Conservation (phyloP, 164 flowering plant genomes). For the Sextonia rubra region DNA sequence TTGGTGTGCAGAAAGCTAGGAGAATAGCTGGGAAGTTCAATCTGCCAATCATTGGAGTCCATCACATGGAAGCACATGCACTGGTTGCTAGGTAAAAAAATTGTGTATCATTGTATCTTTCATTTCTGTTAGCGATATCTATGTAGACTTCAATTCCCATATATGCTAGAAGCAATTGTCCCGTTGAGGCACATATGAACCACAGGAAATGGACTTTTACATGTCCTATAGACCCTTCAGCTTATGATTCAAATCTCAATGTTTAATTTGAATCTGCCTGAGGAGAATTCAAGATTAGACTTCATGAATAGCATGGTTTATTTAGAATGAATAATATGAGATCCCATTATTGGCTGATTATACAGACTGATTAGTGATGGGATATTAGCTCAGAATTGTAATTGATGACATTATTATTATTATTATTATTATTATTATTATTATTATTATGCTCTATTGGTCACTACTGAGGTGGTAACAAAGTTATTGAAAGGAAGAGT, state of each 20-base stretch:
- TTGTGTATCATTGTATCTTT: not conserved
- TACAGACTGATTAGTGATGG: not conserved
- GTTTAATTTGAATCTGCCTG: not conserved
- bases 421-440: no score
- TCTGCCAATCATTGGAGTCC: slow-evolving; percentile 78
- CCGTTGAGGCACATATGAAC: not conserved
- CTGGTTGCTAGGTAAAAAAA: slow-evolving; percentile 73
- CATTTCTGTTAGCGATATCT: not conserved
- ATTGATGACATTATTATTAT: not conserved
- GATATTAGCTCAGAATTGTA: not conserved
- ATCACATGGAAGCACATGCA: slow-evolving; percentile 99
- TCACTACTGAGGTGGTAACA: no score
- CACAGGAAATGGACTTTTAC: not conserved
- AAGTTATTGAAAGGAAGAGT: no score
- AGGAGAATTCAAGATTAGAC: not conserved
- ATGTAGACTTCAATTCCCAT: not conserved
- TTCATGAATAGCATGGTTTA: not conserved
- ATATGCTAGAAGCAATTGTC: not conserved
- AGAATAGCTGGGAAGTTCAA: slow-evolving; percentile 58
- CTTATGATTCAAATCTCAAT: not conserved
- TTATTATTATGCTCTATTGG: no score
- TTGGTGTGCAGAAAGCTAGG: slow-evolving; percentile 91
- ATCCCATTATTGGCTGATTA: not conserved
- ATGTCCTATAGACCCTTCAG: not conserved
- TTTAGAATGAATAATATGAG: not conserved